Percentiles rank a stretch among this genome's conserved stretches.
These are phyloP conservation scores for Quercus robur DNA, from an alignment of 306 rosid species.

Conservation along the genomic window DNA sequence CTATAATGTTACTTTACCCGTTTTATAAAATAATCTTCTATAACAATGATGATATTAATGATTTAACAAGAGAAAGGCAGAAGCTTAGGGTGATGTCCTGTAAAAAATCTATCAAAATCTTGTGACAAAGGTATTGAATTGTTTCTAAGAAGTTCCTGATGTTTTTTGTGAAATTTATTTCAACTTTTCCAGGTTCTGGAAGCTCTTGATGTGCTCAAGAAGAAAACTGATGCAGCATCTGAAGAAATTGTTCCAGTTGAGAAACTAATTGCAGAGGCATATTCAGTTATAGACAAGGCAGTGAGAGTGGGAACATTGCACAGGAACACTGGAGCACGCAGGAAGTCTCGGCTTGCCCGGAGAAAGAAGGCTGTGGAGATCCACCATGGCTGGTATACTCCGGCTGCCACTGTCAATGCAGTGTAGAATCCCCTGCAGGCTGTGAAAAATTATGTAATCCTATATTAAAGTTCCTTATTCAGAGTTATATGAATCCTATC, in stretches of 20 bases:
- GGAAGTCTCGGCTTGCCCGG: constrained; percentile 92
- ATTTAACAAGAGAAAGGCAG: background rate
- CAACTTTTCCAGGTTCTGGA: constrained; percentile 69
- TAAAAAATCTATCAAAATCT: background rate
- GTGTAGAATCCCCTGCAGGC: constrained; percentile 24
- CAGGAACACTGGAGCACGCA: constrained; percentile 81
- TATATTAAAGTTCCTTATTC: background rate
- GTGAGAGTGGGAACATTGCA: constrained; percentile 89
- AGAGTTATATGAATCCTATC: background rate
- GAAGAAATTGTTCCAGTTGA: constrained; percentile 76
- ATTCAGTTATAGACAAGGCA: constrained; percentile 88
- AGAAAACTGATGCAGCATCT: constrained; percentile 68
- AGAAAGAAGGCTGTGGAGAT: constrained; percentile 87
- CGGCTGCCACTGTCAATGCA: constrained; percentile 41
- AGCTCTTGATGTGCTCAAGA: constrained; percentile 70
- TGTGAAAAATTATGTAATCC: background rate
- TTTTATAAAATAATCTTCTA: background rate
- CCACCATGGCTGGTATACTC: constrained; percentile 95
- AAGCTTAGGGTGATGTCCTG: background rate
- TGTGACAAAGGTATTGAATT: background rate
- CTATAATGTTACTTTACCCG: background rate
- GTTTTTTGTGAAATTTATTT: background rate
- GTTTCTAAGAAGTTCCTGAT: background rate
- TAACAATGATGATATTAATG: background rate
- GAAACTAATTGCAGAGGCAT: constrained; percentile 92